Evolutionary conservation across 1,284 basidiomycete genomes (phyloP).

Genomic region (Cutaneotrichosporon sp.): DNA sequence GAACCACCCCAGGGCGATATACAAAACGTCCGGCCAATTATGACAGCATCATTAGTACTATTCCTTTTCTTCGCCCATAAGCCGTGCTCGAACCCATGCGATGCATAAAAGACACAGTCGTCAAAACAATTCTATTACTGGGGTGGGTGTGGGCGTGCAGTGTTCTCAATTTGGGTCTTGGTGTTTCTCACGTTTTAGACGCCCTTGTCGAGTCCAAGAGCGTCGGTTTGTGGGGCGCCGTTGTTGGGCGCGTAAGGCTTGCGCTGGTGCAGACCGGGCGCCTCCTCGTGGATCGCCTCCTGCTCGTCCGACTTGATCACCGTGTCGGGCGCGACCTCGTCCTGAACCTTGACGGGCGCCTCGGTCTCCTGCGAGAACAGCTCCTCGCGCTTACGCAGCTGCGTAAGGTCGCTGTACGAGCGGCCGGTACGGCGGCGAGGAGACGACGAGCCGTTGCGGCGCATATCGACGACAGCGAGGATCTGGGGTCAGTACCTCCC

Average conservation of each 20-base stretch:
- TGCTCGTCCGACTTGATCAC: background rate
- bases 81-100: background rate
- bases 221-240: background rate
- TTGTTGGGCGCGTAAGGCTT: slow-evolving; percentile 5
- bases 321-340: background rate
- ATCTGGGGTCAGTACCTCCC: slow-evolving; percentile 21
- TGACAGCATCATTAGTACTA: no score
- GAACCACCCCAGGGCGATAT: no score
- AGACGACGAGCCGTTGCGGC: slow-evolving; percentile 20
- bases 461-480: slow-evolving; percentile 43
- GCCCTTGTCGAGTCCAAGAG: slow-evolving; percentile 18
- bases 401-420: slow-evolving; percentile 30
- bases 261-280: slow-evolving; percentile 14
- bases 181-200: slow-evolving; percentile 1
- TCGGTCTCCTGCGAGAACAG: no score
- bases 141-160: background rate
- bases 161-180: background rate
- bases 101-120: background rate
- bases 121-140: background rate
- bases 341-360: no score
- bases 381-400: slow-evolving; percentile 5
- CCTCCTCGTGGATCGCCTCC: slow-evolving; percentile 3
- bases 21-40: no score
- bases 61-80: no score
- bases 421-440: slow-evolving; percentile 31